A percentile compares a stretch with the other conserved stretches of the same genome.
phyloP scores from a whole-genome alignment of 2,329 filamentous ascomycete species.

The Lachnellula occidentalis region DNA sequence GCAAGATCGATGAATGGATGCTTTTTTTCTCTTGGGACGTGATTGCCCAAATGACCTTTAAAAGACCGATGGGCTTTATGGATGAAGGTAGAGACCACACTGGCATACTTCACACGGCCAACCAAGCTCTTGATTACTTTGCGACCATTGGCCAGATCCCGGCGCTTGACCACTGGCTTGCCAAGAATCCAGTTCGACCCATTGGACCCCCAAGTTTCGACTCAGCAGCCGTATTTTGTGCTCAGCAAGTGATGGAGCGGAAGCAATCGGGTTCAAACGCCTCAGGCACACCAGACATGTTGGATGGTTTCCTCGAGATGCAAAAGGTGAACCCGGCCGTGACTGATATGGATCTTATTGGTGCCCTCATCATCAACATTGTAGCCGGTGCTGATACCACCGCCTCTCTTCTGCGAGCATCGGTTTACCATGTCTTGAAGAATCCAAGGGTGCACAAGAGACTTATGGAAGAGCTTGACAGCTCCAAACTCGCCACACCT shows the following conservation, averaged over 20 bases:
- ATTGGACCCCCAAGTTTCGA: conserved; percentile 16
- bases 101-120: conserved; percentile 27
- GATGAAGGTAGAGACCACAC: conserved; percentile 31
- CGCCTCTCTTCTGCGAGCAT: conserved; percentile 28
- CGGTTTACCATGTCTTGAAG: conserved; percentile 36
- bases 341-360: conserved; percentile 6
- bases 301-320: conserved; percentile 25
- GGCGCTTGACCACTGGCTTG: conserved; percentile 14
- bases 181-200: conserved; percentile 16
- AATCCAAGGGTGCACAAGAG: conserved; percentile 25
- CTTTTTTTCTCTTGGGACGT: conserved; percentile 36
- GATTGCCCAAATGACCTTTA: conserved; percentile 37
- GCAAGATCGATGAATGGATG: conserved; percentile 39
- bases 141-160: conserved; percentile 25
- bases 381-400: conserved; percentile 34
- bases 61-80: conserved; percentile 36
- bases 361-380: conserved; percentile 7
- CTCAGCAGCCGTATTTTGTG: conserved; percentile 9
- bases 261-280: neutral
- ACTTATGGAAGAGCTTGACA: conserved; percentile 35
- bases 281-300: conserved; percentile 17
- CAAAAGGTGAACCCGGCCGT: conserved; percentile 8
- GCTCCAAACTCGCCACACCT: conserved; percentile 25
- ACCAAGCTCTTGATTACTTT: conserved; percentile 32
- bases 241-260: conserved; percentile 7